phyloP scores from a whole-genome alignment of 2,329 filamentous ascomycete genomes.

The Cladosporium sp. region DNA sequence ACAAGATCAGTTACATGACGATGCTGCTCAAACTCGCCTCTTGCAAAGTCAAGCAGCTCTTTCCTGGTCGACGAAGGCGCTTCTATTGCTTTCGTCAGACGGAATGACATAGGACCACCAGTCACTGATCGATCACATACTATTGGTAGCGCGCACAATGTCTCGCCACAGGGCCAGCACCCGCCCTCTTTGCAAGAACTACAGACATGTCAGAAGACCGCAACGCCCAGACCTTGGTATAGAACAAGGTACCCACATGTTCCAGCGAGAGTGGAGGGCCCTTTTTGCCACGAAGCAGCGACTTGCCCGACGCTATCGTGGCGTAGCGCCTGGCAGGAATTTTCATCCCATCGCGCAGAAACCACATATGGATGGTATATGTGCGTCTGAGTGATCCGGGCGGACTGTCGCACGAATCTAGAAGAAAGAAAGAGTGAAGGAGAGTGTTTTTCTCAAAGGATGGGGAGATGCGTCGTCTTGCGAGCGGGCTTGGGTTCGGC shows the following conservation, averaged over 20 bases:
- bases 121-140: slow-evolving; percentile 23
- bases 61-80: slow-evolving; percentile 37
- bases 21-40: slow-evolving; percentile 51
- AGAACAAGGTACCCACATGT: slow-evolving; percentile 31
- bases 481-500: neutral
- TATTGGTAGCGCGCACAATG: slow-evolving; percentile 46
- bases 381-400: neutral
- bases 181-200: slow-evolving; percentile 53
- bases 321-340: slow-evolving; percentile 28
- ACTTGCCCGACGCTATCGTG: slow-evolving; percentile 33
- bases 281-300: slow-evolving; percentile 33
- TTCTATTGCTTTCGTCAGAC: slow-evolving; percentile 27
- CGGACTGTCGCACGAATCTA: neutral
- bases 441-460: neutral
- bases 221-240: slow-evolving; percentile 5
- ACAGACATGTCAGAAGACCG: slow-evolving; percentile 11
- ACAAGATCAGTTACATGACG: slow-evolving; percentile 49
- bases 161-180: slow-evolving; percentile 50
- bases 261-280: slow-evolving; percentile 38
- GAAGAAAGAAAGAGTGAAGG: neutral
- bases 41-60: slow-evolving; percentile 51
- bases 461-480: slow-evolving; percentile 6
- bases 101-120: neutral
- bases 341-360: slow-evolving; percentile 20
- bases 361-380: slow-evolving; percentile 12